These are phyloP conservation scores for Zizania latifolia DNA, from an alignment of 176 grass and related monocot species.

Conservation along the genomic window DNA sequence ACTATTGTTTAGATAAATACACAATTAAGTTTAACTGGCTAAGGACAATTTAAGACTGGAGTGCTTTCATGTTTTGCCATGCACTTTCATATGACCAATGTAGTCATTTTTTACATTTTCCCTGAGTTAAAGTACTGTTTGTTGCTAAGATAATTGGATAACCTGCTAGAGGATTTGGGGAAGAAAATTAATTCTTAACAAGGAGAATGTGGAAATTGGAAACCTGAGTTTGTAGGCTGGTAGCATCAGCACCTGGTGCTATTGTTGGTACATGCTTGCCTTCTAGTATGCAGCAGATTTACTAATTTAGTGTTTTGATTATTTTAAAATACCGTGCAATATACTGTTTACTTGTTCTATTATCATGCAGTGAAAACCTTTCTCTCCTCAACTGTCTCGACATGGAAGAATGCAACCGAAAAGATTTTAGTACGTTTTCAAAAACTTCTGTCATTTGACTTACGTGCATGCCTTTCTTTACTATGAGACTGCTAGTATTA, in stretches of 20 bases:
- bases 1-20: not conserved
- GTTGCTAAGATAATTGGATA: not conserved
- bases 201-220: not conserved
- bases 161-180: not conserved
- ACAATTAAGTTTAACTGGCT: not conserved
- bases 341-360: not conserved
- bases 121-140: not conserved
- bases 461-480: not conserved
- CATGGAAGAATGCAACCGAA: constrained; percentile 30
- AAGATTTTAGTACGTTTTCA: constrained; percentile 23
- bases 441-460: not conserved
- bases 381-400: constrained; percentile 30
- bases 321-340: constrained; percentile 6
- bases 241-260: not conserved
- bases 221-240: not conserved
- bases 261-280: not conserved
- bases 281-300: not conserved
- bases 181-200: not conserved
- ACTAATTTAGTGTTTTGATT: not conserved
- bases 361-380: constrained; percentile 27
- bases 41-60: not conserved
- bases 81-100: not conserved
- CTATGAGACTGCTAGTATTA: not conserved
- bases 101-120: not conserved
- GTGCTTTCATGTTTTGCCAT: not conserved